Base-by-base conservation (phyloP, 2,329 filamentous ascomycete species). In the Fusarium xyrophilum region DNA sequence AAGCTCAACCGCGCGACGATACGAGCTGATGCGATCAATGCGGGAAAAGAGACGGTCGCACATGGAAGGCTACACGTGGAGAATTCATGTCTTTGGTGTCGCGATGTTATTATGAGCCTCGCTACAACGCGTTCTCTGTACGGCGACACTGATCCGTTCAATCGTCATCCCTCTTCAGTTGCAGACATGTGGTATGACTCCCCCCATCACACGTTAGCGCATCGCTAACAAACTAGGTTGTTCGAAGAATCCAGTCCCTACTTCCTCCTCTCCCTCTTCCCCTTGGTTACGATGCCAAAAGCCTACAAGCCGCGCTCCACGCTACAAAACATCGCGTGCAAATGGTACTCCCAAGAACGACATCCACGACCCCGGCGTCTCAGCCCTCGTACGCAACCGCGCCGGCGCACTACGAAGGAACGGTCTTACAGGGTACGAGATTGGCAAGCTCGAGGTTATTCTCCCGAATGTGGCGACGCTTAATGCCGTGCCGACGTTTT, bases 91-190 rank as follows among this genome's bases (percentile, higher is more conserved):
- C 32, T 74, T 1, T 83, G 80, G 80, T 42, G 79, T 14, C 74
- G 80, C 14, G 61, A 78, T 12, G 61, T 77, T 6, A 78, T 77
- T 6, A 78, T 83, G 60, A 79, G 78, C 4, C 54, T 78, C 6
- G 80, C 81, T 9, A 81, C 79, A 0, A 75, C 76, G 12, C 65
- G 76, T 28, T 77, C 79, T 6, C 72, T 85, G 25, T 83, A 80
- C 46, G 83, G 83, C 3, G 76, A 79, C 1, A 60, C 79, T 3
- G 82, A 84, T 58, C 82, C 82, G 0, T 76, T 83, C 33, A 74
- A 68, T n/a, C 50, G 71, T 1, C 68, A 73, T 7, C 61, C 62
- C 11, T 48, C 56, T 1, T 28, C 74, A 7, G 54, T 75, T 23
- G 46, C 71, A 11, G 51, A 64, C 7, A 47, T 69, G 30, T 75